These are phyloP conservation scores for Phytophthora cryptogea DNA, from an alignment of 352 stramenopile species.

Conservation along the genomic window DNA sequence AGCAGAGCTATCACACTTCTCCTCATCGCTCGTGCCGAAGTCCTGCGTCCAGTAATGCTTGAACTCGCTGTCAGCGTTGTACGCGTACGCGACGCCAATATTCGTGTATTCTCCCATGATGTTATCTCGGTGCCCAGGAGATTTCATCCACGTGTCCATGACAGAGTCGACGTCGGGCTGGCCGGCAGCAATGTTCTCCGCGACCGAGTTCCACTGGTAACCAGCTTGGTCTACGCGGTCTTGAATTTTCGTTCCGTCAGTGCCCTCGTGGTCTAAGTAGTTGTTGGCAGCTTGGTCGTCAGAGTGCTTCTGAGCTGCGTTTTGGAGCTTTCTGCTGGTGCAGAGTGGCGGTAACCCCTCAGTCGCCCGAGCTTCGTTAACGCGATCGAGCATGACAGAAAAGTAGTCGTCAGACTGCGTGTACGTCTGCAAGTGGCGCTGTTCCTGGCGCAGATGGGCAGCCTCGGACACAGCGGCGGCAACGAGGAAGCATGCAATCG, in stretches of 20 bases:
- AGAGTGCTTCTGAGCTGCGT: constrained; percentile 30
- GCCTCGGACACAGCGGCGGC: constrained; percentile 13
- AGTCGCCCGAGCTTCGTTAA: constrained; percentile 47
- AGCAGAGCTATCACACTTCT: constrained; percentile 32
- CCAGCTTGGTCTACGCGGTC: constrained; percentile 39
- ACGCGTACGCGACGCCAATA: constrained; percentile 38
- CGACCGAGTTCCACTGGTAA: constrained; percentile 49
- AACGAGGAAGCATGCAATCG: constrained; percentile 14
- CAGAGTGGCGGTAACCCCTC: constrained; percentile 35
- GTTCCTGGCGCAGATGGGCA: constrained; percentile 16
- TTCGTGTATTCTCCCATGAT: constrained; percentile 43
- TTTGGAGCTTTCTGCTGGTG: constrained; percentile 39
- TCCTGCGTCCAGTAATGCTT: constrained; percentile 61
- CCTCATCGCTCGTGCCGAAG: constrained; percentile 36
- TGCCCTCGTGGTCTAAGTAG: constrained; percentile 53
- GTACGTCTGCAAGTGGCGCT: constrained; percentile 32
- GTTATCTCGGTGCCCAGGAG: constrained; percentile 32
- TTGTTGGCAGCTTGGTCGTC: constrained; percentile 51
- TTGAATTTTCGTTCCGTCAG: constrained; percentile 37
- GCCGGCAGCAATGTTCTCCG: constrained; percentile 45
- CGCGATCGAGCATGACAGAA: constrained; percentile 39
- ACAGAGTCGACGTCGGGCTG: constrained; percentile 35
- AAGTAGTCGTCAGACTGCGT: constrained; percentile 23
- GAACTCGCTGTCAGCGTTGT: constrained; percentile 30
- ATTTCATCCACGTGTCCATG: constrained; percentile 45